Evolutionary conservation across 1,284 basidiomycete species (phyloP).

Genomic region (Stereum hirsutum): DNA sequence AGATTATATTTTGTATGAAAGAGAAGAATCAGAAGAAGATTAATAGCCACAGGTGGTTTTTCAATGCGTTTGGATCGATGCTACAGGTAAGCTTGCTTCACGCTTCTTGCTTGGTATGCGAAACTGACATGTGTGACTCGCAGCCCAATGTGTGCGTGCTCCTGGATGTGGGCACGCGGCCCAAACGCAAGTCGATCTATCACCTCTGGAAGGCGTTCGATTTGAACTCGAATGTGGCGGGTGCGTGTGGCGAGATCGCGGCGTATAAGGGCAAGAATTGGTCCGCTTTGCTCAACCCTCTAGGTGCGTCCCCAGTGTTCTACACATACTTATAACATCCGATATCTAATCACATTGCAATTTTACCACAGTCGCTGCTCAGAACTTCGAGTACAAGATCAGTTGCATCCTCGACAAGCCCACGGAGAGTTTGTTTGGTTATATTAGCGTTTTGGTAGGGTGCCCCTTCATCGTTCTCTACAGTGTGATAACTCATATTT

Average conservation of each 20-base stretch:
- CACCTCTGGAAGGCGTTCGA: constrained; percentile 98
- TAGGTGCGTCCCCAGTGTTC: constrained; percentile 37
- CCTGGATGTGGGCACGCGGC: constrained; percentile 92
- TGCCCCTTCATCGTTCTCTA: constrained; percentile 80
- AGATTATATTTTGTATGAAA: constrained; percentile 92
- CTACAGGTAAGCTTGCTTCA: constrained; percentile 20
- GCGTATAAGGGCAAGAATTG: constrained; percentile 84
- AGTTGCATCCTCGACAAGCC: constrained; percentile 90
- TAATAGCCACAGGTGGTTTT: constrained; percentile 92
- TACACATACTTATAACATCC: not conserved
- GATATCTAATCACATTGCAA: not conserved
- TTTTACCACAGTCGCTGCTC: constrained; percentile 56
- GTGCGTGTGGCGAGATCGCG: constrained; percentile 96
- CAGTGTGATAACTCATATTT: not conserved
- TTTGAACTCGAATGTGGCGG: constrained; percentile 91
- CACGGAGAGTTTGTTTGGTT: constrained; percentile 12
- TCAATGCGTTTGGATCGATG: constrained; percentile 78
- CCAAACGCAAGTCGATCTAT: constrained; percentile 85
- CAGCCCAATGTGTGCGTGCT: constrained; percentile 89
- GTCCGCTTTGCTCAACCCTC: constrained; percentile 71
- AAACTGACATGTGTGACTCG: not conserved
- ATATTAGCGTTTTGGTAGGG: constrained; percentile 70
- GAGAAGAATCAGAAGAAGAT: constrained; percentile 92
- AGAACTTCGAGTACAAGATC: constrained; percentile 98
- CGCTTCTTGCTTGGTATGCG: not conserved